Base-by-base conservation (phyloP, 2,329 filamentous ascomycete genomes). In the Verticillium tricorpus region DNA sequence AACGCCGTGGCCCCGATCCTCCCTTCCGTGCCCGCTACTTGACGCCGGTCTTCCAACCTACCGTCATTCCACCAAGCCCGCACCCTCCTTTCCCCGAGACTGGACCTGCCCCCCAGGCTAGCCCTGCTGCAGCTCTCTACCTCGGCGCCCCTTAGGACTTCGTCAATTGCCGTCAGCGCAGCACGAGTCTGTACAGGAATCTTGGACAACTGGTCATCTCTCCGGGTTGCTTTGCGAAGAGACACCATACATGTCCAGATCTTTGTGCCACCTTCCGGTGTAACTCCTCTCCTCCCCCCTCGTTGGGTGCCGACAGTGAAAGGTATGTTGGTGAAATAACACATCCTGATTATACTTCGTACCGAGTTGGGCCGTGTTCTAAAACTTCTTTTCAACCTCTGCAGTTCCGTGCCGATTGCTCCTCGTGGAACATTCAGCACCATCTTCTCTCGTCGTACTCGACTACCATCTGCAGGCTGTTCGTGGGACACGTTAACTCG, bases 401-500 rank as follows among this genome's bases (percentile, higher is more conserved):
- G 71, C 72, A 80, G 77, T 73, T 77, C 75, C 73, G 77, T 78
- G 74, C 76, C 77, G 74, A 69, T 67, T 71, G 72, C 68, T 71
- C 66, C 72, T 50, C 8, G n/a, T n/a, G 40, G 40, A 50, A n/a
- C 52, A 56, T 55, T 60, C 61, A 58, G 68, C 68, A 72, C 74
- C 73, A 73, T 72, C 72, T 75, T 76, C 74, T 72, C 75, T 76
- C 72, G 73, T 76, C 73, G 74, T 77, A 77, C 74, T 78, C 74
- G 72, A 72, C 68, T 73, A 70, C 69, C 70, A 71, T 71, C 70
- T 73, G 73, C 77, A 75, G 73, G 75, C 76, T 77, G 73, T 72
- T 71, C 71, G 80, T 83, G 81, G 84, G 83, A 86, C 82, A 85
- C 84, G 83, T 86, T 86, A 82, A 77, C 82, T 86, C 84, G 84